Conservation (phyloP, 345 rosid species). For the Mallotus nudiflorus region DNA sequence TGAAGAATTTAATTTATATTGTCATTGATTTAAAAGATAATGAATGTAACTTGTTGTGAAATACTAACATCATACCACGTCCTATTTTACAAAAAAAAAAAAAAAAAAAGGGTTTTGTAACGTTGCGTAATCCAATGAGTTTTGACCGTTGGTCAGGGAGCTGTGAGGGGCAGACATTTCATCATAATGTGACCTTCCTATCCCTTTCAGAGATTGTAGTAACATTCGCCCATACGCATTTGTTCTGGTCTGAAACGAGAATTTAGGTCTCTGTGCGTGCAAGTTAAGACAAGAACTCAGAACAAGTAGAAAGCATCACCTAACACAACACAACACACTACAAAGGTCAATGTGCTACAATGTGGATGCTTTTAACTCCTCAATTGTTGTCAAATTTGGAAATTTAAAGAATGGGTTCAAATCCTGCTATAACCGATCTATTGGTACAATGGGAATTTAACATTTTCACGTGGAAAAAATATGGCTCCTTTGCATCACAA, state of each 20-base stretch:
- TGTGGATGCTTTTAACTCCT: neutral
- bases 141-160: neutral
- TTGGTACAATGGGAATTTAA: too few relatives aligned
- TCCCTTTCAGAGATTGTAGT: neutral
- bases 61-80: too few relatives aligned
- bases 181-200: neutral
- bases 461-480: too few relatives aligned
- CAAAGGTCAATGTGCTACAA: neutral
- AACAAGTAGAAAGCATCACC: conserved; percentile 9
- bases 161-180: neutral
- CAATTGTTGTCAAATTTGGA: neutral
- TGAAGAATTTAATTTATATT: too few relatives aligned
- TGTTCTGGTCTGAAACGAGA: conserved; percentile 6
- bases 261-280: neutral
- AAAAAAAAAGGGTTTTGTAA: too few relatives aligned
- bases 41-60: too few relatives aligned
- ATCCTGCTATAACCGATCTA: too few relatives aligned
- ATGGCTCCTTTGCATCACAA: too few relatives aligned
- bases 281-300: conserved; percentile 4
- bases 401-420: too few relatives aligned
- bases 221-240: neutral
- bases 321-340: neutral
- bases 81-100: too few relatives aligned
- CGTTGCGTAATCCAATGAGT: too few relatives aligned
- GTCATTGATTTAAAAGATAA: too few relatives aligned